Conservation (phyloP, 305 asterid species). For the Solanum hybrid region DNA sequence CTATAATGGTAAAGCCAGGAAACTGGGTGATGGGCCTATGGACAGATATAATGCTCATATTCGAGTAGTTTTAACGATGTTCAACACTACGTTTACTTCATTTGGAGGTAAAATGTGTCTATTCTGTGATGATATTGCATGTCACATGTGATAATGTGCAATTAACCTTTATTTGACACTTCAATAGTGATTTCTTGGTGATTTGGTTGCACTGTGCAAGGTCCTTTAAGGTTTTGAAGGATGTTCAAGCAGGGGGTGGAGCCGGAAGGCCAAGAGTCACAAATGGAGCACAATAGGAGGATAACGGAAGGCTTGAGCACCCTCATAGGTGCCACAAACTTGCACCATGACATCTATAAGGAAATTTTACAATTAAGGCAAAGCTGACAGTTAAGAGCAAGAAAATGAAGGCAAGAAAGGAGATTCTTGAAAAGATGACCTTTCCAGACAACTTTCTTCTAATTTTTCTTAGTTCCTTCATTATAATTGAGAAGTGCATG, state of each 20-base stretch:
- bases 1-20: not conserved
- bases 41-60: not conserved
- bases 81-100: not conserved
- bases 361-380: not conserved
- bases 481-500: not conserved
- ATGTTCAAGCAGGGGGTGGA: not conserved
- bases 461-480: not conserved
- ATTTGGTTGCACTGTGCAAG: not conserved
- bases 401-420: not conserved
- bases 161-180: not conserved
- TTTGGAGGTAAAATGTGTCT: not conserved
- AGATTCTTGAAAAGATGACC: not conserved
- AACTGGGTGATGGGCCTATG: not conserved
- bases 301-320: not conserved
- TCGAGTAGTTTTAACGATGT: not conserved
- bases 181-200: not conserved
- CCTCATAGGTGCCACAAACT: not conserved
- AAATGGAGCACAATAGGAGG: not conserved
- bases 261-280: not conserved
- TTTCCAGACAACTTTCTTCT: not conserved
- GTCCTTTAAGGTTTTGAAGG: not conserved
- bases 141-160: not conserved
- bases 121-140: not conserved
- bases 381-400: not conserved
- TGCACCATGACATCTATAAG: not conserved